Evolutionary conservation across 2,329 filamentous ascomycete genomes (phyloP).

Genomic region (Bipolaris gigantea): DNA sequence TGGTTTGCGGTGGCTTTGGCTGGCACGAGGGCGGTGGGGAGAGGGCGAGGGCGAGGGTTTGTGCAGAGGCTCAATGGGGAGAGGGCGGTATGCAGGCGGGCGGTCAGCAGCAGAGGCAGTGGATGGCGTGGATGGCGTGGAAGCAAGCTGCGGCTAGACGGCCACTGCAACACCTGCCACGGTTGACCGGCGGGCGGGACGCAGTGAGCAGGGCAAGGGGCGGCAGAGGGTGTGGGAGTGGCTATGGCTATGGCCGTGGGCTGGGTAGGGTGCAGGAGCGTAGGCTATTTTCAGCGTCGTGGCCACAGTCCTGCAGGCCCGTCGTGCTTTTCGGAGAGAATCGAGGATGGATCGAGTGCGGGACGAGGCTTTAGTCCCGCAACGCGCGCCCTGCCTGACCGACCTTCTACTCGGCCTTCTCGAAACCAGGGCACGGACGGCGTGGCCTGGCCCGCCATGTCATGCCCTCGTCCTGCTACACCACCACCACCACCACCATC

Average conservation of each 20-base stretch:
- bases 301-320: not conserved
- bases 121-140: slow-evolving; percentile 1
- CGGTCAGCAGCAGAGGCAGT: slow-evolving; percentile 7
- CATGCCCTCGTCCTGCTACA: not conserved
- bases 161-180: not conserved
- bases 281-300: slow-evolving; percentile 3
- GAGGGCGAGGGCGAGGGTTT: not conserved
- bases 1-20: slow-evolving; percentile 4
- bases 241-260: not conserved
- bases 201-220: not conserved
- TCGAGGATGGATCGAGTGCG: slow-evolving; percentile 14
- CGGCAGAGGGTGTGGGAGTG: not conserved
- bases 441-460: too few relatives aligned
- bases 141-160: not conserved
- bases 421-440: slow-evolving; percentile 15
- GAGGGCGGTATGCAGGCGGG: slow-evolving; percentile 4
- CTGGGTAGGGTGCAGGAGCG: not conserved
- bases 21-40: not conserved
- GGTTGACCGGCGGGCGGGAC: not conserved
- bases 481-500: not conserved
- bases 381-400: slow-evolving; percentile 11
- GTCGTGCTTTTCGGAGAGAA: slow-evolving; percentile 15
- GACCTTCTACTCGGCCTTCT: slow-evolving; percentile 13
- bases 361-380: slow-evolving; percentile 20
- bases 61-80: slow-evolving; percentile 7